Evolutionary conservation across 345 rosid genomes (phyloP).

Genomic region (Cardamine resedifolia): DNA sequence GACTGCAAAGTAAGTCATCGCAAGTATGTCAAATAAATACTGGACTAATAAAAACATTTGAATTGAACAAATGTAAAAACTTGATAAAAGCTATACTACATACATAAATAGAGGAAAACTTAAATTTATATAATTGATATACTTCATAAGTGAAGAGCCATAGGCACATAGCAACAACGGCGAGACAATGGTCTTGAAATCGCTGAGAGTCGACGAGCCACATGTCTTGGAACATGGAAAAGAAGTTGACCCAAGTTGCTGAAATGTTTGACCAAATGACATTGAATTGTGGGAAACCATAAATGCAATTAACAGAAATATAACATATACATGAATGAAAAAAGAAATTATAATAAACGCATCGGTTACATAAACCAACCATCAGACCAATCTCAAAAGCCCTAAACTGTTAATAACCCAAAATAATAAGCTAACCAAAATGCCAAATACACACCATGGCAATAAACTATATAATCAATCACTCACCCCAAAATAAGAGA

Average conservation of each 20-base stretch:
- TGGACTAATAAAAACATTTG: too few relatives aligned
- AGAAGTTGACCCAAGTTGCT: constrained; percentile 23
- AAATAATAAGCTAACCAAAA: constrained; percentile 32
- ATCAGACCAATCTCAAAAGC: constrained; percentile 29
- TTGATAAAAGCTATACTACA: background rate
- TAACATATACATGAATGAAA: background rate
- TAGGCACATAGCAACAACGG: background rate
- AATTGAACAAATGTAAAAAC: too few relatives aligned
- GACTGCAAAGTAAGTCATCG: background rate
- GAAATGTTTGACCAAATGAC: constrained; percentile 25
- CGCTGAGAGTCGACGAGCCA: constrained; percentile 25
- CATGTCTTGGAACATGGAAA: constrained; percentile 32
- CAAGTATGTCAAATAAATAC: background rate
- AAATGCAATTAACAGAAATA: background rate
- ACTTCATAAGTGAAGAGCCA: too few relatives aligned
- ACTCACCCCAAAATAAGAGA: background rate
- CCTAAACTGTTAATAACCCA: constrained; percentile 10
- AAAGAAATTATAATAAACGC: constrained; percentile 14
- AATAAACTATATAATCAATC: constrained; percentile 10
- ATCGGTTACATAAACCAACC: constrained; percentile 27
- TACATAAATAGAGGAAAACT: background rate
- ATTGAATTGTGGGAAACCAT: constrained; percentile 1
- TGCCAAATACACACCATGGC: constrained; percentile 34
- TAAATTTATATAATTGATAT: background rate
- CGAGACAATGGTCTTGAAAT: constrained; percentile 35